Conservation (phyloP, 2,329 filamentous ascomycete species). For the Paraphaeosphaeria sporulosa region DNA sequence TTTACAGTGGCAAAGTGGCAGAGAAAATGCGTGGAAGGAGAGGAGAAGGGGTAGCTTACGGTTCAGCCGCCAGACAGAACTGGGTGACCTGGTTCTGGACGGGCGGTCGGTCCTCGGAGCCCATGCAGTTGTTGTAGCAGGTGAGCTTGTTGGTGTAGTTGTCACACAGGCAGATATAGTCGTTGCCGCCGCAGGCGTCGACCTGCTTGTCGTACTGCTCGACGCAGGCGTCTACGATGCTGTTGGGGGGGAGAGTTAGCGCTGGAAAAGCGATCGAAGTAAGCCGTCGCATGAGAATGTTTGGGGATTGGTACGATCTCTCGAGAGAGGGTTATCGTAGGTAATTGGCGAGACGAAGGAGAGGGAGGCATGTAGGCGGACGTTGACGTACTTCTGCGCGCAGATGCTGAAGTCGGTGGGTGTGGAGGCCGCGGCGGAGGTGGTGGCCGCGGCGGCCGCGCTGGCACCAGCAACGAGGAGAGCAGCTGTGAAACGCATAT, state of each 20-base stretch:
- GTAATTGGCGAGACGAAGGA: neutral
- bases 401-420: conserved; percentile 34
- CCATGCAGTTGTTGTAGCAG: conserved; percentile 72
- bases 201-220: conserved; percentile 51
- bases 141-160: conserved; percentile 62
- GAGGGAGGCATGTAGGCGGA: conserved; percentile 5
- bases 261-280: too few species aligned
- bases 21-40: neutral
- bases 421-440: conserved; percentile 34
- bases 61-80: conserved; percentile 54
- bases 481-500: conserved; percentile 44
- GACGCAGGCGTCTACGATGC: conserved; percentile 61
- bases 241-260: conserved; percentile 25
- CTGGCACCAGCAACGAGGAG: conserved; percentile 42
- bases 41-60: conserved; percentile 36
- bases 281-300: too few species aligned
- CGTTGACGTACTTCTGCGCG: conserved; percentile 52
- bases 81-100: conserved; percentile 46
- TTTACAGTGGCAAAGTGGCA: too few species aligned
- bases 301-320: too few species aligned
- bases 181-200: conserved; percentile 54
- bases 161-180: conserved; percentile 66
- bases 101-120: conserved; percentile 47
- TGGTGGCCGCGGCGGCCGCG: conserved; percentile 50
- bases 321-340: neutral